Evolutionary conservation across 2,329 filamentous ascomycete species (phyloP).

Genomic region (Rutstroemia sp.): DNA sequence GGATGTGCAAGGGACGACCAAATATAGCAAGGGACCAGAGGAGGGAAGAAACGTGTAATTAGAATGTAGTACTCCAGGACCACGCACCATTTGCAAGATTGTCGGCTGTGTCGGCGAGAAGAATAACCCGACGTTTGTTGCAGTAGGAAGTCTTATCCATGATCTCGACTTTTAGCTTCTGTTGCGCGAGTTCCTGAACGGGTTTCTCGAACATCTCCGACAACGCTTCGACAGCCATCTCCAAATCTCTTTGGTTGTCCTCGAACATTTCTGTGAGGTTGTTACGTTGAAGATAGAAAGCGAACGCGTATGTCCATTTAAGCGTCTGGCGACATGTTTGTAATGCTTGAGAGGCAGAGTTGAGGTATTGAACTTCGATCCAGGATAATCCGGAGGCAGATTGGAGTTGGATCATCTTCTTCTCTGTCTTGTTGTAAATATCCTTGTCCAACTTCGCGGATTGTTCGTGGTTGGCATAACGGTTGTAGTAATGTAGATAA

Average conservation of each 20-base stretch:
- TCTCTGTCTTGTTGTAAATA: conserved; percentile 91
- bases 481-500: conserved; percentile 99
- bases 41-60: background rate
- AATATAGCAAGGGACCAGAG: background rate
- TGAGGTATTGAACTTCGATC: conserved; percentile 98
- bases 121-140: conserved; percentile 81
- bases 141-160: conserved; percentile 99
- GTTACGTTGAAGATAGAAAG: conserved; percentile 93
- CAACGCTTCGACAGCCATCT: conserved; percentile 92
- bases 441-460: conserved; percentile 95
- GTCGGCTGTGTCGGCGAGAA: conserved; percentile 87
- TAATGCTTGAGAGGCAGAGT: conserved; percentile 84
- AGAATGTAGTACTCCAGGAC: conserved; percentile 16
- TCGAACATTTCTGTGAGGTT: conserved; percentile 97
- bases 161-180: conserved; percentile 96
- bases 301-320: conserved; percentile 99
- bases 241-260: conserved; percentile 95
- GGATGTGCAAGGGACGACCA: background rate
- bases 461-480: conserved; percentile 97
- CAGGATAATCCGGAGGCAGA: conserved; percentile 92
- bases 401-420: conserved; percentile 97
- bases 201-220: conserved; percentile 99
- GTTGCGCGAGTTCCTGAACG: conserved; percentile 70
- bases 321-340: conserved; percentile 97
- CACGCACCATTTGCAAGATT: conserved; percentile 78